phyloP scores from a whole-genome alignment of 768 basidiomycete genomes.

The Termitomyces sp. region DNA sequence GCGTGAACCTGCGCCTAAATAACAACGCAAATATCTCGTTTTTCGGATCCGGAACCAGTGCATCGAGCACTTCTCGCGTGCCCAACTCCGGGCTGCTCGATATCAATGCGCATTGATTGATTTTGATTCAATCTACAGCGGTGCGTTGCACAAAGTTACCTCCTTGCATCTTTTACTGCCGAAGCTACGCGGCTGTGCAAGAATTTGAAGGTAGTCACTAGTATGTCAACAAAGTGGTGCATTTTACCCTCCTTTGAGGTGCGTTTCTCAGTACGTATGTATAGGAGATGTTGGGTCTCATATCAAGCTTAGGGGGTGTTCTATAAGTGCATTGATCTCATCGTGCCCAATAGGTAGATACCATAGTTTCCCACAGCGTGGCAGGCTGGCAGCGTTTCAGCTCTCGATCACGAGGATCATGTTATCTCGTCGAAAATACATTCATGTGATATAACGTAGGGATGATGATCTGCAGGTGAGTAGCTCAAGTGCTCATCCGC shows the following conservation, averaged over 20 bases:
- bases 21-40: no score
- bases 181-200: no score
- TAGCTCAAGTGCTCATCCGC: background rate
- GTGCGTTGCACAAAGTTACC: no score
- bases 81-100: background rate
- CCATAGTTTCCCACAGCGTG: background rate
- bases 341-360: background rate
- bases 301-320: background rate
- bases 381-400: background rate
- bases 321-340: background rate
- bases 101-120: no score
- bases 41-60: no score
- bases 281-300: background rate
- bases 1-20: no score
- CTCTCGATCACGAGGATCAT: background rate
- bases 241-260: background rate
- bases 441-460: no score
- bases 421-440: background rate
- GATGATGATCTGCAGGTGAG: no score
- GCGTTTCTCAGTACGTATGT: background rate
- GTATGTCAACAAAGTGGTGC: background rate
- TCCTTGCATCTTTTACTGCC: no score
- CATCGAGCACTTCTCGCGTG: background rate
- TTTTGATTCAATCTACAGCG: no score
- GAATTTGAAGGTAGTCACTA: no score